Percentiles rank a stretch among this genome's conserved stretches.
These are phyloP conservation scores for Pleurotus tuoliensis DNA, from an alignment of 768 basidiomycete species.

Conservation along the genomic window DNA sequence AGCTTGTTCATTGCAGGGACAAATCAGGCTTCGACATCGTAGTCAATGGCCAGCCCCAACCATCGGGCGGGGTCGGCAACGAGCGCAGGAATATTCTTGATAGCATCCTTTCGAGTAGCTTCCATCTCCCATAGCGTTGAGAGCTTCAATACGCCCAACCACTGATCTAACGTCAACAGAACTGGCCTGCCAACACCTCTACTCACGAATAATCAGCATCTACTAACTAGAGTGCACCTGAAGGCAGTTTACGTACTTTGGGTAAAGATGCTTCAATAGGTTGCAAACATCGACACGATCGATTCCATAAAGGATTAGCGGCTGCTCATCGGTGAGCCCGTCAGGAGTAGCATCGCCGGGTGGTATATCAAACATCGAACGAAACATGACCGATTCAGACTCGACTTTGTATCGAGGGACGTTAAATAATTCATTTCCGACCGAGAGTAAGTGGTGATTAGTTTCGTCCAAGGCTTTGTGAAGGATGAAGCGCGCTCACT, in stretches of 20 bases:
- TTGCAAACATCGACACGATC: conserved; percentile 18
- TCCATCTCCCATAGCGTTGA: conserved; percentile 30
- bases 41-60: conserved; percentile 24
- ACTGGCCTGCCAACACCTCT: too few relatives aligned
- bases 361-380: conserved; percentile 21
- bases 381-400: conserved; percentile 21
- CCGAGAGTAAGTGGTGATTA: conserved; percentile 10
- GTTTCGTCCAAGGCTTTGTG: too few relatives aligned
- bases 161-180: conserved; percentile 20
- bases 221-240: neutral
- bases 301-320: conserved; percentile 20
- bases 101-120: conserved; percentile 22
- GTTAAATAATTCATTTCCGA: conserved; percentile 24
- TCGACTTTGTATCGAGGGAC: conserved; percentile 23
- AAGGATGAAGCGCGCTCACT: too few relatives aligned
- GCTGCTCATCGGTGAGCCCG: conserved; percentile 18
- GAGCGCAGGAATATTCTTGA: conserved; percentile 14
- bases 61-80: conserved; percentile 20
- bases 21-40: conserved; percentile 30
- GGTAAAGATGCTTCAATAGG: conserved; percentile 23
- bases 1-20: conserved; percentile 24
- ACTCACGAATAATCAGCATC: too few relatives aligned
- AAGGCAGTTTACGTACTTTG: conserved; percentile 15
- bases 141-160: conserved; percentile 31
- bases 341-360: conserved; percentile 11